Conservation (phyloP, 805 yeast species). For the Pichia phayaonensis region DNA sequence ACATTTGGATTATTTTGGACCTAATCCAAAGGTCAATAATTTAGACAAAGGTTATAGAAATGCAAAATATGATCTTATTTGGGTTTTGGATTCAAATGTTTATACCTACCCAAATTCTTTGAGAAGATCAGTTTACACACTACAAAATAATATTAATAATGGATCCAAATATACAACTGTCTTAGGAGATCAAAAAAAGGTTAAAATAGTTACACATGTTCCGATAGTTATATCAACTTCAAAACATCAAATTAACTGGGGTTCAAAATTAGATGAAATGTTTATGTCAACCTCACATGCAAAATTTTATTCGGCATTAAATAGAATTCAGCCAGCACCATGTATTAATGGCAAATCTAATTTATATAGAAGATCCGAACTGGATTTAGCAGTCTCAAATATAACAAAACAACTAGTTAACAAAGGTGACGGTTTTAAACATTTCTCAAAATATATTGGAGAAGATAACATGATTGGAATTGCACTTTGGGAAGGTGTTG, state of each 20-base stretch:
- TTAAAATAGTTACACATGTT: constrained; percentile 71
- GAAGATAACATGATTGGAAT: constrained; percentile 92
- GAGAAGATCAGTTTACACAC: constrained; percentile 51
- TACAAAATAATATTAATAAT: constrained; percentile 43
- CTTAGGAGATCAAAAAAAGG: constrained; percentile 27
- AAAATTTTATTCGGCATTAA: constrained; percentile 74
- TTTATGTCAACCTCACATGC: constrained; percentile 78
- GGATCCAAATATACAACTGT: constrained; percentile 28
- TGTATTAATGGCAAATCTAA: constrained; percentile 91
- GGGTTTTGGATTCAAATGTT: constrained; percentile 85
- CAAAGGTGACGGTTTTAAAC: constrained; percentile 47
- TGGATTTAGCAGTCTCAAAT: constrained; percentile 52
- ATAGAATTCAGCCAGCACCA: constrained; percentile 68
- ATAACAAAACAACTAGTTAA: constrained; percentile 25
- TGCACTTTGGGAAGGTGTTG: constrained; percentile 65
- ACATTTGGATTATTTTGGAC: constrained; percentile 50
- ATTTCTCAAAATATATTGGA: constrained; percentile 76
- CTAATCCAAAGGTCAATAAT: constrained; percentile 86
- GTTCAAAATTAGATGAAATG: constrained; percentile 77
- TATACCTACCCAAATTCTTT: constrained; percentile 65
- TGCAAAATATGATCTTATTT: constrained; percentile 66
- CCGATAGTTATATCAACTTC: constrained; percentile 49
- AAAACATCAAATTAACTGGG: constrained; percentile 31
- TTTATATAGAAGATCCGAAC: constrained; percentile 57
- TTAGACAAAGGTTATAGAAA: constrained; percentile 67